Base-by-base conservation (phyloP, 2,329 filamentous ascomycete genomes). In the Neofusicoccum kwambonambiense region DNA sequence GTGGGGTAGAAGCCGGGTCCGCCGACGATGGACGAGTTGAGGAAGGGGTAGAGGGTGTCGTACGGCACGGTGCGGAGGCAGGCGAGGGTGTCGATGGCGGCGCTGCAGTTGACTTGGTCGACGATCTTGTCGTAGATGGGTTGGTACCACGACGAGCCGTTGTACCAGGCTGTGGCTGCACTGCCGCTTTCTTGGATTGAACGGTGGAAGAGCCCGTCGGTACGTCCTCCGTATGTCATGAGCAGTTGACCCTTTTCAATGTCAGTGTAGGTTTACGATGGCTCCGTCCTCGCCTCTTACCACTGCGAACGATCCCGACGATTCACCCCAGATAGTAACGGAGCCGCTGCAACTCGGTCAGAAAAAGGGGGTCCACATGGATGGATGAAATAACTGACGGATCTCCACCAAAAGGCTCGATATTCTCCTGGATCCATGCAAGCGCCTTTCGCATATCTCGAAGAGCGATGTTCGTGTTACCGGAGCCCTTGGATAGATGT, bases 131-230 rank as follows among this genome's bases (percentile, higher is more conserved):
- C 66, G 65, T 74, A 61, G 17, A 65, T 65, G 17, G 62, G 62
- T 34, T 64, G 62, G 41, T 64, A 64, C 74, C 74, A 77, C n/a
- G 74, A 73, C 2, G 72, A 71, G 13, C 74, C 75, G 49, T 77
- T 77, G 50, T 77, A 76, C 75, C 75, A 77, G 2, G 75, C 75
- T 3, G 75, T 77, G n/a, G 73, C 69, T 15, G 74, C 75, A 27
- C 74, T 76, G 1, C 75, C 75, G 27, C 73, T 75, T 62, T 77
- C 74, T 56, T 77, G 75, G 15, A 77, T 77, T 15, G 70, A 75
- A 22, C 74, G 73, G 54, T 77, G 75, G 69, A 76, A 77, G 15
- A 77, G 72, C 8, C 67, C 68, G 54, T 75, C 74, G 56, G 75
- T 76, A 27, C 68, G 69, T 3, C 75, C 75, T 17, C 74, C 74